A percentile compares a stretch with the other conserved stretches of the same genome.
Evolutionary conservation across 1,284 basidiomycete species (phyloP).

Genomic region (Ustilago trichophora): DNA sequence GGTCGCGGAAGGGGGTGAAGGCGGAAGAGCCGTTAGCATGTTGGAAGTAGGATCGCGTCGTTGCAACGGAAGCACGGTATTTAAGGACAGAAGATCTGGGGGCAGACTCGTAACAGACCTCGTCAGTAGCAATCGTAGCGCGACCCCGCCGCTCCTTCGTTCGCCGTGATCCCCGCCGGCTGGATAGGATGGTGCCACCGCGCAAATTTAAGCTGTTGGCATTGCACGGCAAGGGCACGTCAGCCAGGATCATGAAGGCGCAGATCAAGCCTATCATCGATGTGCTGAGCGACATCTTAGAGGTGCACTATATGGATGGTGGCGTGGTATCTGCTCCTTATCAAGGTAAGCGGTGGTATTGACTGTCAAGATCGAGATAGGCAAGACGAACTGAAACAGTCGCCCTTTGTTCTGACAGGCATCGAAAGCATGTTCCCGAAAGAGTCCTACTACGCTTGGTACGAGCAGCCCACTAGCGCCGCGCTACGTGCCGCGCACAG

Average conservation of each 20-base stretch:
- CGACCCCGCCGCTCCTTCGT: not conserved
- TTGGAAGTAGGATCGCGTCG: too few species aligned
- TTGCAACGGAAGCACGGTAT: too few species aligned
- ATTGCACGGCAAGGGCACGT: constrained; percentile 49
- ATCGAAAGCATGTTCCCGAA: constrained; percentile 41
- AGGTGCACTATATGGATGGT: constrained; percentile 36
- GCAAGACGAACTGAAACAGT: too few species aligned
- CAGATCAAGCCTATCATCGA: constrained; percentile 45
- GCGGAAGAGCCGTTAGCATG: too few species aligned
- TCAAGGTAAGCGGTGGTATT: constrained; percentile 36
- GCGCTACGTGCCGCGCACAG: constrained; percentile 18
- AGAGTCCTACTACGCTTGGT: constrained; percentile 40
- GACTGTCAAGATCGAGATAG: too few species aligned
- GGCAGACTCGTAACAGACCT: too few species aligned
- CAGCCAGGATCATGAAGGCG: constrained; percentile 41
- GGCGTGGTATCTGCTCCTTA: constrained; percentile 26
- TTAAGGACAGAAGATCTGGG: too few species aligned
- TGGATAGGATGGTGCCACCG: not conserved
- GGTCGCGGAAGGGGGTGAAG: too few species aligned
- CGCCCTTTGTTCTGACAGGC: constrained; percentile 7
- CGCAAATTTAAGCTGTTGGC: constrained; percentile 28
- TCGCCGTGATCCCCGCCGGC: not conserved
- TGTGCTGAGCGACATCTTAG: constrained; percentile 16
- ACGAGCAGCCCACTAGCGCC: constrained; percentile 26
- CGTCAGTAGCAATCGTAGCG: not conserved